Percentiles rank a stretch among this genome's conserved stretches.
Evolutionary conservation across 2,329 filamentous ascomycete genomes (phyloP).

Genomic region (Exophiala sp.): DNA sequence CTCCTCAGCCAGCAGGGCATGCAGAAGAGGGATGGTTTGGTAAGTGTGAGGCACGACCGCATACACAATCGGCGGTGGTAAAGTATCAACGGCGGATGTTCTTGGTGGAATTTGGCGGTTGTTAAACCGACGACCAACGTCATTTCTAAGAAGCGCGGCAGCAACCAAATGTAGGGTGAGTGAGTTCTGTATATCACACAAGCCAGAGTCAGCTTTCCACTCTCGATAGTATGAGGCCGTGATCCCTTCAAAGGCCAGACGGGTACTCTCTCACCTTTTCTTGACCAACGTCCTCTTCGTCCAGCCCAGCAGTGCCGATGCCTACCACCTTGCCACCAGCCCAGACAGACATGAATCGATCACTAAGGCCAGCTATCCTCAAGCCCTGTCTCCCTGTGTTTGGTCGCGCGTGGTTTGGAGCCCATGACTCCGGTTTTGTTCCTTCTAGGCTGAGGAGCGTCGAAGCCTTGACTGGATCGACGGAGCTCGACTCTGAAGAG

Average conservation of each 20-base stretch:
- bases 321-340: conserved; percentile 17
- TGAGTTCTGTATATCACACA: background rate
- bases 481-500: background rate
- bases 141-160: conserved; percentile 7
- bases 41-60: conserved; percentile 13
- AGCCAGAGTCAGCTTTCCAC: conserved; percentile 3
- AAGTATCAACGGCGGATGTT: background rate
- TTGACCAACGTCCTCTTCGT: background rate
- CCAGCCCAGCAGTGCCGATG: conserved; percentile 8
- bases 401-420: background rate
- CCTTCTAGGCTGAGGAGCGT: conserved; percentile 15
- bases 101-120: too few relatives aligned
- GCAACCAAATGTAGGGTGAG: conserved; percentile 9
- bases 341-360: conserved; percentile 13
- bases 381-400: background rate
- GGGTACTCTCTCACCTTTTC: conserved; percentile 18
- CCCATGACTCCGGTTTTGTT: background rate
- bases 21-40: conserved; percentile 17
- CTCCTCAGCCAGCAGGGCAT: conserved; percentile 10
- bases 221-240: too few relatives aligned
- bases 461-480: conserved; percentile 19
- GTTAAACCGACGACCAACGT: background rate
- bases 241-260: too few relatives aligned
- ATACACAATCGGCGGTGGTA: conserved; percentile 8
- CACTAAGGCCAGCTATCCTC: conserved; percentile 11